Base-by-base conservation (phyloP, 108 stramenopile species). In the Pseudonitzschia multistriata region DNA sequence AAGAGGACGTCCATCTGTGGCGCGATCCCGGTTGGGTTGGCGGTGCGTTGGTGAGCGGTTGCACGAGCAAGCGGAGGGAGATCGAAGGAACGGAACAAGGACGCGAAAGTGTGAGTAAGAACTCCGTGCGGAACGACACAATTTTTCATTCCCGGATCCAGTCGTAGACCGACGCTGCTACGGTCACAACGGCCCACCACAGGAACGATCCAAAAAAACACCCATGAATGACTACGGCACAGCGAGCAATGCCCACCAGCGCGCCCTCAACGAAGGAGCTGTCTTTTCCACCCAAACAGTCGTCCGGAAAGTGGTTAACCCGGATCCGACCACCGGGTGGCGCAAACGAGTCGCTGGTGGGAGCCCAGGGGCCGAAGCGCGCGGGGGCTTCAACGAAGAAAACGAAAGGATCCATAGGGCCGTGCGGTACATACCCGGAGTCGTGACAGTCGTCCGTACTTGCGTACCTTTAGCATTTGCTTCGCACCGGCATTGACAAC, bases 391-490 rank as follows among this genome's bases (percentile, higher is more conserved):
- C 42, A 45, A 13, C 13, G 42, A 10, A 13, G 17, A 13, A 45
- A 45, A 13, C 13, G 17, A 10, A 45, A 45, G 2, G 1, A 4
- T 2, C 5, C 37, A 37, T 37, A 7, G 37, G 8, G 6, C 1
- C 11, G 42, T 45, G 17, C n/a, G 8, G 2, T 45, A 45, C 42
- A 45, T 45, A 45, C 42, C 42, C 42, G 42, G 17, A 45, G 42
- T 13, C 3, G 42, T 10, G 42, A 2, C 11, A 2, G 13, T 1
- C 42, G 42, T 45, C 42, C 42, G 2, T 17, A 21, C 67, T 10
- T 10, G 13, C 92, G 50, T 48, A 91, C 92, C 89, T 94, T 94
- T 72, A 94, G 88, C 90, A 94, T 91, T 14, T 86, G 84, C 67
- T 94, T 94, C 75, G 92, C 92, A 52, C 90, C 92, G 14, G 88